Evolutionary conservation across 495 filamentous ascomycete genomes (phyloP), one percentile per base, ranked within the genome.

Genomic region (Daldinia vernicosa): DNA sequence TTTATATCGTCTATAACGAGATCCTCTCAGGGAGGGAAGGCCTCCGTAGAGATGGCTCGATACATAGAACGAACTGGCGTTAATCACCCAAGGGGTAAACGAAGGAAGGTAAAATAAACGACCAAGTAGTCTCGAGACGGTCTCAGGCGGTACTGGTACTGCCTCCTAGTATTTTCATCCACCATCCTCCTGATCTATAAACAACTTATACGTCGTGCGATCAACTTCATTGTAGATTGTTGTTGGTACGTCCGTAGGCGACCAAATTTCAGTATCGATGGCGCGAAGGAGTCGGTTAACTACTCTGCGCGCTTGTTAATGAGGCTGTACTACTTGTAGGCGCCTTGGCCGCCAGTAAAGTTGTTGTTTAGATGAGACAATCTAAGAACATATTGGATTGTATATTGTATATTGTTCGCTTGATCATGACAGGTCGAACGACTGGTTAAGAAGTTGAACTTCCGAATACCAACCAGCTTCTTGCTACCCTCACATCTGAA

Each of bases 161-260:
- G 35, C 47, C 50, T 64, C 69, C 43, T 63, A 32, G 37, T 39
- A 37, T 60, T 40, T 67, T 54, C 32, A 35, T 59, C 47, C 17
- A 19, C 30, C 56, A 72, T 72, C 70, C 70, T 72, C 30, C 70
- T 72, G 65, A 61, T 66, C 60, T 68, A 72, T 68, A 68, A 72
- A 68, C 69, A 67, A 63, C 66, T 55, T 55, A 50, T 45, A 58
- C 50, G 51, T 52, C 33, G 56, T 64, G 47, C 33, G 47, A 58
- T 53, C 33, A 24, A 14, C 52, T 63, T 66, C 62, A 33, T 53
- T 53, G 26, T 57, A 30, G 17, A 37, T 15, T n/a, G n/a, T n/a
- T n/a, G 28, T 66, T 66, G 22, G 50, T 61, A 56, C 35, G 26
- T 15, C 28, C 47, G 30, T 27, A 27, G 6, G 22, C 5, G 27